These are phyloP conservation scores for Exserohilum rostratum DNA, from an alignment of 2,329 filamentous ascomycete species.

Conservation along the genomic window DNA sequence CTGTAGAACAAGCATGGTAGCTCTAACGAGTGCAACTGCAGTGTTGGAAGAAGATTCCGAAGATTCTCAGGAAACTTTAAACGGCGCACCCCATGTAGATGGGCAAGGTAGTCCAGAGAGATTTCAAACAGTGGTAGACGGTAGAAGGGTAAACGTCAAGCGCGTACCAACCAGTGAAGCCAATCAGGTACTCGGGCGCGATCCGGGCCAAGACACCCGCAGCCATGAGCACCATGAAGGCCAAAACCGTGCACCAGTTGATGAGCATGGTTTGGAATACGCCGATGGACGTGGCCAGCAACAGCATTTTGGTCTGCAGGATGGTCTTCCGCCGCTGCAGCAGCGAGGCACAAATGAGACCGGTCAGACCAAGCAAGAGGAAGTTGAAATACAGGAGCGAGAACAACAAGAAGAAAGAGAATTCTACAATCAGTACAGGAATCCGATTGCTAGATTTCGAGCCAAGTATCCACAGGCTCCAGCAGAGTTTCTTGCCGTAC, in stretches of 20 bases:
- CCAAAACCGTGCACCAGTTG: constrained; percentile 26
- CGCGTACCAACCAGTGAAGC: constrained; percentile 18
- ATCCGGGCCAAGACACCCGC: neutral
- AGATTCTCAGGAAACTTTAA: constrained; percentile 17
- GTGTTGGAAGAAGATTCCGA: constrained; percentile 19
- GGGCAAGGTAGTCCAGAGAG: constrained; percentile 3
- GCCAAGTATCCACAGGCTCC: constrained; percentile 60
- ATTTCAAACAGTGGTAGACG: constrained; percentile 18
- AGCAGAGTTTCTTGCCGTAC: constrained; percentile 59
- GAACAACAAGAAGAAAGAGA: constrained; percentile 55
- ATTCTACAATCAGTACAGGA: constrained; percentile 58
- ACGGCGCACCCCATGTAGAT: neutral
- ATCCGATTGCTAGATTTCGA: constrained; percentile 58
- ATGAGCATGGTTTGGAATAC: constrained; percentile 31
- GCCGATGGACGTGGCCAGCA: constrained; percentile 13
- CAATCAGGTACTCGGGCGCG: constrained; percentile 7
- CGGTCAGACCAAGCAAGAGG: constrained; percentile 42
- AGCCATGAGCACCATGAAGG: constrained; percentile 13
- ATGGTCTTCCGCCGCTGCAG: constrained; percentile 50
- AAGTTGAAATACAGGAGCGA: constrained; percentile 45
- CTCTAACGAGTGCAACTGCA: constrained; percentile 6
- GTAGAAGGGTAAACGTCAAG: constrained; percentile 23
- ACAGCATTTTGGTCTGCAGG: constrained; percentile 52
- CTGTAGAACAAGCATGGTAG: neutral
- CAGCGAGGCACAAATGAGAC: constrained; percentile 34